Evolutionary conservation across 2,329 filamentous ascomycete species (phyloP).

Genomic region (Boeremia exigua): DNA sequence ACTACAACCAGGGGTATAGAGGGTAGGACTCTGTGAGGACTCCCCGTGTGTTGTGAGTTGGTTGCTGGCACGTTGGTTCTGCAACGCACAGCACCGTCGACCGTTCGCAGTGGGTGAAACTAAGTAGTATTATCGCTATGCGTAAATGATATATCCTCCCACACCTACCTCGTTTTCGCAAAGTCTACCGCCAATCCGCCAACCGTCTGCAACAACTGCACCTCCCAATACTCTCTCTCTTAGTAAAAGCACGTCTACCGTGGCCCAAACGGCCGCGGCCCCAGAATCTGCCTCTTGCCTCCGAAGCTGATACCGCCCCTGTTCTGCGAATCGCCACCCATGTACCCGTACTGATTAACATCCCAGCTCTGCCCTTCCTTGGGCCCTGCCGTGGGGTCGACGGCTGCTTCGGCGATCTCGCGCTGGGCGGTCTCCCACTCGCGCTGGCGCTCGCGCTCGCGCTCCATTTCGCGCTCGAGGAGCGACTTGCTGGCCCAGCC

Average conservation of each 20-base stretch:
- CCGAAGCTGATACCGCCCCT: constrained; percentile 67
- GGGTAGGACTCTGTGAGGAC: too few species aligned
- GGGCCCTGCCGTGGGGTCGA: constrained; percentile 64
- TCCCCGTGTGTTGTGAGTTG: too few species aligned
- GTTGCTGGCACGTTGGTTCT: too few species aligned
- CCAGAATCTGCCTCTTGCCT: constrained; percentile 78
- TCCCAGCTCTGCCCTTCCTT: constrained; percentile 77
- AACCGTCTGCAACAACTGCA: too few species aligned
- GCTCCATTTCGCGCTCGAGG: constrained; percentile 80
- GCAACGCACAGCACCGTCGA: too few species aligned
- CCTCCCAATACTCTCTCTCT: too few species aligned
- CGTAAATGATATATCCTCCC: not conserved
- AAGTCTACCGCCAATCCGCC: too few species aligned
- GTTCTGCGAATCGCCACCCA: constrained; percentile 78
- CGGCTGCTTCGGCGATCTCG: constrained; percentile 63
- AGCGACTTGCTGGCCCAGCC: constrained; percentile 72
- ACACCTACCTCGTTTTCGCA: not conserved
- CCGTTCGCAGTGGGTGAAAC: too few species aligned
- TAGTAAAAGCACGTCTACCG: constrained; percentile 1
- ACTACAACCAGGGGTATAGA: too few species aligned
- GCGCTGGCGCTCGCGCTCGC: constrained; percentile 75
- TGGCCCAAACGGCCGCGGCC: constrained; percentile 67
- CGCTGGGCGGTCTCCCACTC: constrained; percentile 82
- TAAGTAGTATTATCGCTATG: too few species aligned
- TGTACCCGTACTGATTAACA: constrained; percentile 77